Base-by-base conservation (phyloP, 495 filamentous ascomycete species). In the Sphaerosporella brunnea region DNA sequence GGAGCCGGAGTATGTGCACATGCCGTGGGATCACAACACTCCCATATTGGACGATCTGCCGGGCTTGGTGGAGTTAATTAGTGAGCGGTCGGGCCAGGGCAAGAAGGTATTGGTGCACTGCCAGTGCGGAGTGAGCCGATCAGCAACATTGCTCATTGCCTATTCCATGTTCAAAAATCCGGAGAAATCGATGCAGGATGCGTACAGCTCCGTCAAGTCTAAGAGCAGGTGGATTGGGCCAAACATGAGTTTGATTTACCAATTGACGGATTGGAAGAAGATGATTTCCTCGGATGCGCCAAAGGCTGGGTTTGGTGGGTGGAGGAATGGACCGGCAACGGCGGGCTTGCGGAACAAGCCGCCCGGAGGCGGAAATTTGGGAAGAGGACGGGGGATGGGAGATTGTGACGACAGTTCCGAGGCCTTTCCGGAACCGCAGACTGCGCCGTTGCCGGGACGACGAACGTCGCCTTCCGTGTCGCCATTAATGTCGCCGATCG, bases 191-290 rank as follows among this genome's bases (percentile, higher is more conserved):
- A 90, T 96, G 47, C 93, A 95, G 60, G 82, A 93, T 41, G 86
- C 88, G 47, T 97, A 97, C 59, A 74, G 86, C 59, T 71, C 78
- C 3, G 92, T 93, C 18, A 94, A 97, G 63, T 70, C 70, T 36
- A 80, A 82, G 59, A 95, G 88, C 59, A 76, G 73, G 53, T 97
- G 90, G 90, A 93, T 97, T 45, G 87, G 86, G 11, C 90, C 90
- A 1, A 97, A 97, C 60, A 97, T 97, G 90, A 85, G 82, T 52
- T 68, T 97, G 30, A 94, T 97, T 63, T 96, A 95, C 66, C 88
- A 90, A 62, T 69, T 97, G 42, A 88, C 92, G 32, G 90, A 97
- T 59, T 97, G 93, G 64, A 74, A 82, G 50, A 76, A 77, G 53
- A 73, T 77, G 51, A 65, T 85, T 7, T 54, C 70, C 2, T 73